phyloP scores from a whole-genome alignment of 1,284 basidiomycete species.

The Apiotrichum porosum region DNA sequence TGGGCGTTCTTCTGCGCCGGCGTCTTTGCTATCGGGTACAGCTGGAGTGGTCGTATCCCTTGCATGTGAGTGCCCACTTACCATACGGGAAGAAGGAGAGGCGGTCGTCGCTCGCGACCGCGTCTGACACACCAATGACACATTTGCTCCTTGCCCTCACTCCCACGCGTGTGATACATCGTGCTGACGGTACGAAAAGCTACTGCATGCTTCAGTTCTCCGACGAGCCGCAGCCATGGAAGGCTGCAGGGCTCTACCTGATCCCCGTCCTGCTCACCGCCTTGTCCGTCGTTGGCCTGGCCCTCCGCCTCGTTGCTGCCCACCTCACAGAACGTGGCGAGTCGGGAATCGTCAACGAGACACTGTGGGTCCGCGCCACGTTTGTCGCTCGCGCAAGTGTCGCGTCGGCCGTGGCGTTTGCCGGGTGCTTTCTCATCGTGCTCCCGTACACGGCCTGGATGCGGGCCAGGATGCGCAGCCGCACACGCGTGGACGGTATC shows the following conservation, averaged over 20 bases:
- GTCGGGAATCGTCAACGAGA: not conserved
- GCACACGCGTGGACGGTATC: not conserved
- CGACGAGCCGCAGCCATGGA: not conserved
- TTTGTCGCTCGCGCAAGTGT: not conserved
- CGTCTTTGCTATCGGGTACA: not conserved
- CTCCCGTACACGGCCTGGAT: not conserved
- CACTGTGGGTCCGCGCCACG: not conserved
- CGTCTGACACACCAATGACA: too few relatives aligned
- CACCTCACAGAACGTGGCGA: not conserved
- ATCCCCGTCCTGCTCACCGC: not conserved
- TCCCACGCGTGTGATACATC: not conserved
- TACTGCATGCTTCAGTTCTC: not conserved
- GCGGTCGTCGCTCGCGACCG: not conserved
- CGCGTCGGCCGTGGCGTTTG: not conserved
- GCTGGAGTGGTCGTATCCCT: not conserved
- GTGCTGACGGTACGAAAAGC: not conserved
- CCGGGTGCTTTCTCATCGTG: not conserved
- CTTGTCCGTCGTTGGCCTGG: not conserved
- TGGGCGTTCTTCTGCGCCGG: not conserved
- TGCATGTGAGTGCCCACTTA: not conserved
- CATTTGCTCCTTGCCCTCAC: not conserved
- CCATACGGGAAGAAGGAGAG: not conserved
- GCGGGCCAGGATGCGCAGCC: not conserved
- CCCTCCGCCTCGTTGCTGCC: not conserved
- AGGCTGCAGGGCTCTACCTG: not conserved